phyloP scores from a whole-genome alignment of 352 stramenopile genomes.

The Pythium vanterpoolii region DNA sequence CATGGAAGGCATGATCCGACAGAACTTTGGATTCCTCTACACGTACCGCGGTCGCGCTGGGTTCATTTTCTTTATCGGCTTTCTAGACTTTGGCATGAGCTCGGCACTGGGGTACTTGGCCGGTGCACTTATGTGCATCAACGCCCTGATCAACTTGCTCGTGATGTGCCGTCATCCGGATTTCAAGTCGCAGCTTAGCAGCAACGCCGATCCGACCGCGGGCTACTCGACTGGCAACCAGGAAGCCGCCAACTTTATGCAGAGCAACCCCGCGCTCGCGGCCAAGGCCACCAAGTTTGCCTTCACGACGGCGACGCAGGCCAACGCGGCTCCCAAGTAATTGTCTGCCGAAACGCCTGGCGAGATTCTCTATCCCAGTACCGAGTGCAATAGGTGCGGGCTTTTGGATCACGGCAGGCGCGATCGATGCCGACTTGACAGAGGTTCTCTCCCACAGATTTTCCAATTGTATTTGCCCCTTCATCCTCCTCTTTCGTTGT shows the following conservation, averaged over 20 bases:
- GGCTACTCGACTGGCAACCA: constrained; percentile 81
- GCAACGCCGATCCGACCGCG: constrained; percentile 67
- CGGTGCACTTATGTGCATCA: constrained; percentile 80
- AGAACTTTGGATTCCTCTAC: constrained; percentile 87
- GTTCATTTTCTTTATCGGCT: constrained; percentile 90
- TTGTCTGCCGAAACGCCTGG: neutral
- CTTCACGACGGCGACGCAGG: constrained; percentile 46
- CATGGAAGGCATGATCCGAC: constrained; percentile 80
- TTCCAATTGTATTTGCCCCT: constrained; percentile 8
- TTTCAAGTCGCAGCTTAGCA: constrained; percentile 78
- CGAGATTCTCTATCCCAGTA: neutral
- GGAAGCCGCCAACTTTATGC: constrained; percentile 79
- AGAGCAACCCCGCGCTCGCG: constrained; percentile 72
- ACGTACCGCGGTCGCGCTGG: constrained; percentile 81
- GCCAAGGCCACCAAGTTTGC: constrained; percentile 77
- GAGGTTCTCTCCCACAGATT: neutral
- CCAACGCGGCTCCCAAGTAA: constrained; percentile 24
- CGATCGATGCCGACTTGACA: neutral
- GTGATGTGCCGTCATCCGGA: constrained; percentile 86
- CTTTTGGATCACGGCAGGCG: neutral
- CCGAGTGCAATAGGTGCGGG: too few species aligned
- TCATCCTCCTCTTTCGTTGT: neutral
- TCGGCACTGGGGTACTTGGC: constrained; percentile 71
- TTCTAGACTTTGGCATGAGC: constrained; percentile 86
- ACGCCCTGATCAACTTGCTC: constrained; percentile 84